Base-by-base conservation (phyloP, 768 basidiomycete species). In the Mycena alexandri region DNA sequence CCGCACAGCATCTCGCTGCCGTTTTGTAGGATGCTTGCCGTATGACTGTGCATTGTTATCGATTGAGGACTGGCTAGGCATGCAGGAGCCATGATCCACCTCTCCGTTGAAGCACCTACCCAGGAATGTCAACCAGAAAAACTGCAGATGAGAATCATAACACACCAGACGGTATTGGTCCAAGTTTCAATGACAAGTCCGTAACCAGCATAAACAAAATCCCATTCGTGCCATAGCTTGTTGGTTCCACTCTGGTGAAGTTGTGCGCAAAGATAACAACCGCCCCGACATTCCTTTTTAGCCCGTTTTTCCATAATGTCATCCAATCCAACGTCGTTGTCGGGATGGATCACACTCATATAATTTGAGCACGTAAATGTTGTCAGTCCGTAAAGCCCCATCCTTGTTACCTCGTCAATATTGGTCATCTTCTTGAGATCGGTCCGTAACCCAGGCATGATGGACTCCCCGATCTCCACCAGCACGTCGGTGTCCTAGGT, bases 41-140 rank as follows among this genome's bases (percentile, higher is more conserved):
- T 1, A 17, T 0, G 60, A 51, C 19, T 2, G 10, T 11, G 47
- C 60, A 29, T 29, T 22, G 17, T 14, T 25, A 3, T 51, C 14
- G 17, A 41, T 2, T 1, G 46, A 29, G 19, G 36, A 51, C 1
- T 52, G 48, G 21, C 48, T 52, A 12, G 60, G 60, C 47, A 51
- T 51, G 22, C 22, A 34, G 6, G 60, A 29, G 1, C 36, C 51
- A 53, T 62, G 61, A 5, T 25, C 25, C 29, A 53, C 50, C 1
- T 51, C 38, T 0, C 61, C 61, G 19, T 62, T 62, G 42, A 62
- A 62, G n/a, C n/a, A 42, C 51, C 61, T 52, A 52, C 12, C 4
- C 17, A 5, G 41, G 2, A 41, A 19, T 41, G 12, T 24, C 12
- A 24, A 47, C 2, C 17, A 43, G 25, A 10, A 34, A 25, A 44